These are phyloP conservation scores for Tricholomella constricta DNA, from an alignment of 768 basidiomycete genomes.

Conservation along the genomic window DNA sequence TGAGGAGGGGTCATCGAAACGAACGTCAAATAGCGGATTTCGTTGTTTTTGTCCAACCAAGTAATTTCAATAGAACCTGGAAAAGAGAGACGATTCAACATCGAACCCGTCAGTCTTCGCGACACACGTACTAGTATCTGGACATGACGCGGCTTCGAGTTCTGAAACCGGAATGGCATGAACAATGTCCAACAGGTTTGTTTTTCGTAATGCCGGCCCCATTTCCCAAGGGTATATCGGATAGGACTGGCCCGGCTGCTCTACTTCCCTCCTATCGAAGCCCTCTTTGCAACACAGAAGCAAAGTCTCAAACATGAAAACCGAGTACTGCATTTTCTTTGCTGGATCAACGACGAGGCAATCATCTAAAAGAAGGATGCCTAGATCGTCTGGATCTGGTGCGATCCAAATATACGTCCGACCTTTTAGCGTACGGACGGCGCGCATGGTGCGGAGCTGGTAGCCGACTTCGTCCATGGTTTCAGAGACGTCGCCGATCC, in stretches of 20 bases:
- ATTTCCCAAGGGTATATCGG: constrained; percentile 40
- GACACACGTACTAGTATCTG: constrained; percentile 31
- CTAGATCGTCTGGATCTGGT: constrained; percentile 30
- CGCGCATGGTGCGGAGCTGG: constrained; percentile 37
- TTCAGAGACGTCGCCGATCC: constrained; percentile 32
- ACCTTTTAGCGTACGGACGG: constrained; percentile 25
- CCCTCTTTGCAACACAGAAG: constrained; percentile 36
- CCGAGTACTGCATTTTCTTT: constrained; percentile 24
- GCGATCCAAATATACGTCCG: constrained; percentile 30
- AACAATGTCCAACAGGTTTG: constrained; percentile 28
- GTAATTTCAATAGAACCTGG: constrained; percentile 34
- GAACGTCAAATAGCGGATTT: constrained; percentile 20
- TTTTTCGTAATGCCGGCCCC: constrained; percentile 34
- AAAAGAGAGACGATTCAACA: no score
- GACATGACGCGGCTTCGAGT: constrained; percentile 27
- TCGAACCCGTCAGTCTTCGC: no score
- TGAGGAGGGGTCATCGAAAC: constrained; percentile 23
- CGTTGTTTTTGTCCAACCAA: constrained; percentile 27
- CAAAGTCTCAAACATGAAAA: constrained; percentile 39
- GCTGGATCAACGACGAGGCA: constrained; percentile 24
- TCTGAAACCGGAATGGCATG: constrained; percentile 31
- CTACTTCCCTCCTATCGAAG: constrained; percentile 6
- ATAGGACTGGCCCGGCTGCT: constrained; percentile 22
- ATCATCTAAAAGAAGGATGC: constrained; percentile 38
- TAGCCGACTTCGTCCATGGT: constrained; percentile 39